phyloP scores from a whole-genome alignment of 768 basidiomycete species.

The Paxillus involutus region DNA sequence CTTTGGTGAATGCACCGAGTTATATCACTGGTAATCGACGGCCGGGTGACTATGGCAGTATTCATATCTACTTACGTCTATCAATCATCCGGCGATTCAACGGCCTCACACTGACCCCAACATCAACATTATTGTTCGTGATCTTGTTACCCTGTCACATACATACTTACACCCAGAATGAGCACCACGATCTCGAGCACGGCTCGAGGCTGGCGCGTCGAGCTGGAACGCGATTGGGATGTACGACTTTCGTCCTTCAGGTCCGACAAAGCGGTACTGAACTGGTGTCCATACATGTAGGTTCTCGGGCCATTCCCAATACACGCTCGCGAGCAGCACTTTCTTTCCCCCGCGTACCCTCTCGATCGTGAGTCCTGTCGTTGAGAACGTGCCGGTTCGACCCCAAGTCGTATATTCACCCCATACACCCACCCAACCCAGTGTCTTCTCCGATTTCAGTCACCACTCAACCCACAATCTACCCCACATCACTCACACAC shows the following conservation, averaged over 20 bases:
- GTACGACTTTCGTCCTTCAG: slow-evolving; percentile 14
- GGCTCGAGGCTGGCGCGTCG: slow-evolving; percentile 18
- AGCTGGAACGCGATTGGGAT: slow-evolving; percentile 29
- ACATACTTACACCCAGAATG: slow-evolving; percentile 3
- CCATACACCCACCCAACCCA: slow-evolving; percentile 5
- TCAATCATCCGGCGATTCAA: no score
- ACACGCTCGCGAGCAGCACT: slow-evolving; percentile 82
- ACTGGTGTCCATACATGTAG: slow-evolving; percentile 31
- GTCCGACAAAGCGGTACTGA: not conserved
- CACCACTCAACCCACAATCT: slow-evolving; percentile 28
- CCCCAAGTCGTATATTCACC: not conserved
- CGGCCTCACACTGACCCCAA: no score
- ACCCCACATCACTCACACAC: slow-evolving; percentile 55
- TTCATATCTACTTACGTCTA: no score
- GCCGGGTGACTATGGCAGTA: no score
- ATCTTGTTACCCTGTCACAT: no score
- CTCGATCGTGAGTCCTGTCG: slow-evolving; percentile 49
- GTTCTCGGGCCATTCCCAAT: slow-evolving; percentile 84
- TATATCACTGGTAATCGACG: no score
- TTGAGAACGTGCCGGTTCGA: not conserved
- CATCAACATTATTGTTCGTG: no score
- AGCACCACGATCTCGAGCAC: slow-evolving; percentile 1
- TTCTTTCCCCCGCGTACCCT: slow-evolving; percentile 76
- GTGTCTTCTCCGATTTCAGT: slow-evolving; percentile 11
- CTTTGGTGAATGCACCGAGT: no score